Evolutionary conservation across 1,284 basidiomycete genomes (phyloP).

Genomic region (Leccinum pachyderme): DNA sequence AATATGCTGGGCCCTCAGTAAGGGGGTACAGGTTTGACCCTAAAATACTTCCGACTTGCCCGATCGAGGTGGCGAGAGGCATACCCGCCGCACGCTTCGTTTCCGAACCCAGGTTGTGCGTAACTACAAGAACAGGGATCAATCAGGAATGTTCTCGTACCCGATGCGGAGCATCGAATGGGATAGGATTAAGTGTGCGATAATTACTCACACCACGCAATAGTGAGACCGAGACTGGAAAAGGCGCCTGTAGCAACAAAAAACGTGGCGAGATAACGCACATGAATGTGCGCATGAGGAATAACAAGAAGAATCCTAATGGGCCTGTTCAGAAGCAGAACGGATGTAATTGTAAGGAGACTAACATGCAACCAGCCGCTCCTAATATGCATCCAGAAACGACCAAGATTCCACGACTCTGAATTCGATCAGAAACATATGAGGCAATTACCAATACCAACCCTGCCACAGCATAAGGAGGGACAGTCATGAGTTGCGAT

Average conservation of each 20-base stretch:
- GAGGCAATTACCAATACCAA: conserved; percentile 62
- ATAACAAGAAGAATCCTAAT: conserved; percentile 23
- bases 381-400: conserved; percentile 48
- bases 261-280: conserved; percentile 68
- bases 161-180: background rate
- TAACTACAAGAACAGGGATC: conserved; percentile 39
- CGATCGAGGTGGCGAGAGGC: conserved; percentile 74
- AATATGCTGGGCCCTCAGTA: conserved; percentile 61
- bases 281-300: conserved; percentile 40
- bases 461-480: conserved; percentile 76
- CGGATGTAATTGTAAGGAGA: background rate
- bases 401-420: conserved; percentile 69
- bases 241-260: conserved; percentile 70
- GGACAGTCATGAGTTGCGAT: conserved; percentile 76
- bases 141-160: background rate
- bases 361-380: conserved; percentile 57
- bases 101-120: conserved; percentile 75
- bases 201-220: conserved; percentile 66
- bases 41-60: conserved; percentile 69
- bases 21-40: conserved; percentile 71
- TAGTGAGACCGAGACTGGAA: conserved; percentile 60
- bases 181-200: background rate
- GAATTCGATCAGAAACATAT: conserved; percentile 68
- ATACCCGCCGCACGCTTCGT: conserved; percentile 74
- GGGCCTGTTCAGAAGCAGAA: background rate